A percentile compares a stretch with the other conserved stretches of the same genome.
Conservation (phyloP, 73 alveolate species). For the Tetrahymena thermophila region DNA sequence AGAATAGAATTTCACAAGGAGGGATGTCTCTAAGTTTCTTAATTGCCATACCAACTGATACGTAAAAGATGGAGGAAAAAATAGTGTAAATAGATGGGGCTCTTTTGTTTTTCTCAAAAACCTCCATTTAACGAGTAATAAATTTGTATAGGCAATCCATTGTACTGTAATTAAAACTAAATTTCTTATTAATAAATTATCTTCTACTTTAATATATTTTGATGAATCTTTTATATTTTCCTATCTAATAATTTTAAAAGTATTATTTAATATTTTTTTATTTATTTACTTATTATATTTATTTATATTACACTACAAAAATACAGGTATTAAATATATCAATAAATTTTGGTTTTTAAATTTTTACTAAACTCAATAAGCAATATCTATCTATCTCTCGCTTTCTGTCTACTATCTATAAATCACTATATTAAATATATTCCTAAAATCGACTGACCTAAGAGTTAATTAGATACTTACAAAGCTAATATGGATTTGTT, state of each 20-base stretch:
- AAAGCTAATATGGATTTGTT: too few species aligned
- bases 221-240: neutral
- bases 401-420: too few species aligned
- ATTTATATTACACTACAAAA: neutral
- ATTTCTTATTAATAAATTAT: neutral
- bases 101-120: neutral
- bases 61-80: neutral
- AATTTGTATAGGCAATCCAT: neutral
- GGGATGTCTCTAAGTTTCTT: neutral
- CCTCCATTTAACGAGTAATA: neutral
- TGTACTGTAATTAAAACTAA: neutral
- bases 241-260: neutral
- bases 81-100: neutral
- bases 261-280: too few species aligned
- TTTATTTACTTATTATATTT: neutral
- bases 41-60: neutral
- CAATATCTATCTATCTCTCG: neutral
- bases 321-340: neutral
- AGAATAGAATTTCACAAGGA: neutral
- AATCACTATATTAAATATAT: too few species aligned
- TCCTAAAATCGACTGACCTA: neutral
- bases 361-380: neutral
- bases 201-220: neutral
- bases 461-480: neutral
- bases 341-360: neutral